Base-by-base conservation (phyloP, 176 grass and related monocot genomes). In the Tillandsia fasciculata region DNA sequence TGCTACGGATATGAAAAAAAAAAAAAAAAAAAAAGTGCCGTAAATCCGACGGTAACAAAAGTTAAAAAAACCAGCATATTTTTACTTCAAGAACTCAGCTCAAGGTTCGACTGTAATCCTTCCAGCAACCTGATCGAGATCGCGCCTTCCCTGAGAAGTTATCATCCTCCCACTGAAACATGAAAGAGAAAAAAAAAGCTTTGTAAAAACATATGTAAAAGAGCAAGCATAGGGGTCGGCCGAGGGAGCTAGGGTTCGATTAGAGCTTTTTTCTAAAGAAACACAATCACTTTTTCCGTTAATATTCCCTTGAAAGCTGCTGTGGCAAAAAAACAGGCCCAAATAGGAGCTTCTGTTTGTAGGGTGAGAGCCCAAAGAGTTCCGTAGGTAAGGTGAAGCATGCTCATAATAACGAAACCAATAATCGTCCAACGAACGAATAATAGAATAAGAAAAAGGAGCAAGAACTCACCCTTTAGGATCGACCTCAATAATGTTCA, bases 51-150 rank as follows among this genome's bases (percentile, higher is more conserved):
- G 3, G 33, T 42, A 42, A 42, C 33, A 42, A 42, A 42, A 42
- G 33, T 42, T 42, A 7, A 42, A 7, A 42, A 42, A 42, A 42
- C 33, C 33, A 6, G 6, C 33, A 42, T 42, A 6, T 42, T 42
- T 33, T 42, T 42, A 1, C 7, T 42, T 42, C 56, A 61, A 22
- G 5, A 23, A 23, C 14, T 61, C 22, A 15, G 10, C 6, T 91
- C 50, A 91, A 42, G 78, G 50, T 2, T 2, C 80, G 50, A 78
- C 73, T 49, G 71, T 64, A 48, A 91, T 71, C 7, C 74, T 79
- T 78, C 84, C 88, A 11, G 88, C 84, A 48, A 91, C 88, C 50
- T 91, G 84, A 69, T 91, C 88, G 47, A 91, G 80, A 79, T 91
- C 88, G 2, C 88, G 84, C 81, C 88, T 79, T 78, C 88, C 88